Base-by-base conservation (phyloP, 75 land plant genomes). In the Cupressus sempervirens region DNA sequence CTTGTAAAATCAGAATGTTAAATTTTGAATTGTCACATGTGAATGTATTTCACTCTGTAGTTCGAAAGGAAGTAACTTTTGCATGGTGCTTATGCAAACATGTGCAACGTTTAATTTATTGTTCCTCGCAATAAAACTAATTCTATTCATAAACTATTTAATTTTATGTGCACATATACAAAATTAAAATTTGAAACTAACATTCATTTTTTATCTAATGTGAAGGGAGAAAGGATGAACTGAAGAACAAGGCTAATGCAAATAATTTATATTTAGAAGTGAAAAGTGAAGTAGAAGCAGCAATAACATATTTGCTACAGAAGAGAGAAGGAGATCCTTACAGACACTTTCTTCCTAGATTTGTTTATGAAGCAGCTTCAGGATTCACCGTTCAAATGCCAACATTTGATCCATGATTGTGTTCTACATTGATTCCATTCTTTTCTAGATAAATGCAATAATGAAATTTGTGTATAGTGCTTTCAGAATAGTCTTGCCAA, bases 261-360 rank as follows among this genome's bases (percentile, higher is more conserved):
- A 92, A 90, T 3, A 75, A 86, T 52, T 75, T 94, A 30, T 96
- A 96, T 87, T 46, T 90, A 48, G 87, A 92, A 67, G 89, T 92
- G 32, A 94, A 93, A 84, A 82, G 87, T 14, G 94, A 96, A 76
- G 93, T 96, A 20, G 95, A 96, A 85, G 76, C 54, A 16, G 91
- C 93, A 81, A 65, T 96, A 41, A 54, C 89, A 38, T 96, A 93
- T 80, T 70, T 96, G 86, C 86, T 90, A 80, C 83, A 85, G 84
- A 96, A 95, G 82, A 90, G 98, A 83, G 88, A 93, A 79, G 77
- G 87, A 23, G 98, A 96, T 83, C 96, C 98, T 7, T 96, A 94
- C 84, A 86, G 98, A 80, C 72, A 84, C 36, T 30, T 93, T 35
- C 41, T 90, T 23, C 84, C 97, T 13, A 90, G 98, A 32, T 46